Evolutionary conservation across 108 stramenopile genomes (phyloP).

Genomic region (Aurantiochytrium sp.): DNA sequence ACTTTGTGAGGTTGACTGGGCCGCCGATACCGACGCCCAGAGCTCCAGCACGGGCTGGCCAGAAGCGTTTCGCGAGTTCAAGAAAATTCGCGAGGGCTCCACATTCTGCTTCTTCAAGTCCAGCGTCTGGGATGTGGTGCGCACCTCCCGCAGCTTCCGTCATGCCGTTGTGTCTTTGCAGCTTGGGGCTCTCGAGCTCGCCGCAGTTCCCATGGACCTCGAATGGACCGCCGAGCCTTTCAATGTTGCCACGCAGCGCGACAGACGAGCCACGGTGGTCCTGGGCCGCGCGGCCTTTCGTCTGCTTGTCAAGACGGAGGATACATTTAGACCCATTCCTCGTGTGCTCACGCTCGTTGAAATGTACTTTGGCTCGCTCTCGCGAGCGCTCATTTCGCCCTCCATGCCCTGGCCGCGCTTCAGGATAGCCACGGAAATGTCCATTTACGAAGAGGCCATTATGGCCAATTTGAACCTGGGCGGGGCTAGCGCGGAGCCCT

Average conservation of each 20-base stretch:
- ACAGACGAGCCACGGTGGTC: neutral
- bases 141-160: neutral
- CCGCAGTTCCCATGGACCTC: neutral
- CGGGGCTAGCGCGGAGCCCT: neutral
- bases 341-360: neutral
- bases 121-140: neutral
- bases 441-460: neutral
- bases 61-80: neutral
- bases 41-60: neutral
- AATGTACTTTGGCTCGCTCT: neutral
- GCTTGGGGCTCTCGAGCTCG: neutral
- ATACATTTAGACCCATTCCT: neutral
- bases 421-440: neutral
- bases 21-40: neutral
- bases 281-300: neutral
- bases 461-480: neutral
- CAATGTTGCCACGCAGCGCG: neutral
- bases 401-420: neutral
- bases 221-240: neutral
- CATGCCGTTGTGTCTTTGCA: neutral
- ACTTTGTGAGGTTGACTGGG: neutral
- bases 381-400: neutral
- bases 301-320: neutral
- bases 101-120: neutral
- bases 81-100: neutral